phyloP scores from a whole-genome alignment of 805 yeast genomes.

The Barnettozyma californica region DNA sequence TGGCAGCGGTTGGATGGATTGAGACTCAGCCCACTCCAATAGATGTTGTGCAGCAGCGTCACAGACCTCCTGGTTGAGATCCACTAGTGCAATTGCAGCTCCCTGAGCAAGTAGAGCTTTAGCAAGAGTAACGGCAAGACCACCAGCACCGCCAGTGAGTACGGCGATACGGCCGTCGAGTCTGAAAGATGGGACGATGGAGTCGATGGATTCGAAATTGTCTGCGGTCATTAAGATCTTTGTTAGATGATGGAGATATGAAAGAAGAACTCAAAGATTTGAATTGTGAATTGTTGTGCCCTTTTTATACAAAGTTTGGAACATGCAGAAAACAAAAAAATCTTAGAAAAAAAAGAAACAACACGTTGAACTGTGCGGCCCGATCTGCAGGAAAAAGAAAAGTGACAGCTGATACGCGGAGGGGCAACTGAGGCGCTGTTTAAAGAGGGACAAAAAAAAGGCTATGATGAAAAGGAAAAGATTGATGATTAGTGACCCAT shows the following conservation, averaged over 20 bases:
- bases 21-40: constrained; percentile 41
- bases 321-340: not conserved
- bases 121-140: constrained; percentile 59
- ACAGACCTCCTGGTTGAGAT: constrained; percentile 57
- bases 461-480: too few species aligned
- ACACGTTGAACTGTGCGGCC: not conserved
- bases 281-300: too few species aligned
- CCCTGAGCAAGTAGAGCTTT: constrained; percentile 72
- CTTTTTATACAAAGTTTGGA: not conserved
- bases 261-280: not conserved
- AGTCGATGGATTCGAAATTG: constrained; percentile 16
- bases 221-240: constrained; percentile 14
- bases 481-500: too few species aligned
- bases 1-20: constrained; percentile 27
- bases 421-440: not conserved
- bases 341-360: not conserved
- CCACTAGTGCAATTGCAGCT: constrained; percentile 69
- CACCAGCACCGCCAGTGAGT: constrained; percentile 81
- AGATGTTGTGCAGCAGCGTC: constrained; percentile 48
- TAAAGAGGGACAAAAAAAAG: too few species aligned
- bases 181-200: constrained; percentile 52
- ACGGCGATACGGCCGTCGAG: constrained; percentile 67
- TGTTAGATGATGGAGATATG: not conserved
- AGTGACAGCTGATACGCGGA: not conserved
- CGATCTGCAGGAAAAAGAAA: not conserved